A percentile compares a stretch with the other conserved stretches of the same genome.
Conservation (phyloP, 208 protist species). For the Leishmania arabica region DNA sequence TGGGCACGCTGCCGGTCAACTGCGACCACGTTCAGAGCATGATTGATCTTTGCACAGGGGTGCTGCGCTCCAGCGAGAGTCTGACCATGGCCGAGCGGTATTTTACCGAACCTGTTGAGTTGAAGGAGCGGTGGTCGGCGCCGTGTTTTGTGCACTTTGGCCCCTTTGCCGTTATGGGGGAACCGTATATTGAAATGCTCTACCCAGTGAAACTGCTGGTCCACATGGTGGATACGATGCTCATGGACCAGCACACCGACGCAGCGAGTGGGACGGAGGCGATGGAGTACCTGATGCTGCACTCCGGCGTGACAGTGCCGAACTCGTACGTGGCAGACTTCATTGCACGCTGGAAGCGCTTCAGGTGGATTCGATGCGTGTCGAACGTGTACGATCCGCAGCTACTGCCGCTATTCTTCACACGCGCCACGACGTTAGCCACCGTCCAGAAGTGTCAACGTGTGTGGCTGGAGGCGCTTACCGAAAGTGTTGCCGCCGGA, state of each 20-base stretch:
- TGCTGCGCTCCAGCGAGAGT: constrained; percentile 34
- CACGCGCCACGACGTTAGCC: constrained; percentile 3
- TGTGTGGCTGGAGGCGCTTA: constrained; percentile 38
- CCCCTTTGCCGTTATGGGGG: constrained; percentile 33
- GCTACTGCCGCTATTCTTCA: constrained; percentile 39
- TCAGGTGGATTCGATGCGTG: constrained; percentile 34
- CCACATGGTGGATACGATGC: constrained; percentile 24
- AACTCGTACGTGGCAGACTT: constrained; percentile 36
- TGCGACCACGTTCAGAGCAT: constrained; percentile 45
- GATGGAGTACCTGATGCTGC: constrained; percentile 36
- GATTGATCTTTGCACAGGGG: constrained; percentile 58
- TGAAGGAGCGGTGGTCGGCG: constrained; percentile 8
- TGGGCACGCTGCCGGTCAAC: constrained; percentile 27
- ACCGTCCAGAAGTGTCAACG: constrained; percentile 26
- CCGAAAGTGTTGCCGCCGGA: neutral
- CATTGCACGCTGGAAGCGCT: constrained; percentile 31
- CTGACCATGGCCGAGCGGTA: constrained; percentile 21
- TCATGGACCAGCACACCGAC: constrained; percentile 19
- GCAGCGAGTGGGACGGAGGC: constrained; percentile 27
- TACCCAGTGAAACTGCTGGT: constrained; percentile 50
- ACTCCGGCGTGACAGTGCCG: constrained; percentile 33
- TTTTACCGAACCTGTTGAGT: constrained; percentile 10
- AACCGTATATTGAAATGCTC: constrained; percentile 47
- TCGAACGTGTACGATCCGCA: constrained; percentile 33
- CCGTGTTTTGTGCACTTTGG: constrained; percentile 28